Evolutionary conservation across 208 protist species (phyloP).

Genomic region (Trypanosoma cruzi): DNA sequence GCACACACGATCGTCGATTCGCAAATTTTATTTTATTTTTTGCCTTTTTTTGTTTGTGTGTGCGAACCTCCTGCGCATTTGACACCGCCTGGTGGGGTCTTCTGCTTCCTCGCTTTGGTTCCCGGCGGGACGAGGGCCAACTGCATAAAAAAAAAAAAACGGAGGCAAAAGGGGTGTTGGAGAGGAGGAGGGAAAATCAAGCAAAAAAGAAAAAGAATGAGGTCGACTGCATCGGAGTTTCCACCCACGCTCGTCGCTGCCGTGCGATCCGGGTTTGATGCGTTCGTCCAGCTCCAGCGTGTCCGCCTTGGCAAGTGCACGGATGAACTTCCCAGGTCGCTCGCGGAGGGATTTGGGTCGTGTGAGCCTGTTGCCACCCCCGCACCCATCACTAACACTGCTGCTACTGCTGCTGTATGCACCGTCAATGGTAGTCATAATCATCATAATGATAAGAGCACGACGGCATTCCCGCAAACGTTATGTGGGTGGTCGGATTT

Average conservation of each 20-base stretch:
- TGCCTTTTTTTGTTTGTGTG: neutral
- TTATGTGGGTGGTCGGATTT: slow-evolving; percentile 38
- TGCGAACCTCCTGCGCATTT: neutral
- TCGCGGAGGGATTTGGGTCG: neutral
- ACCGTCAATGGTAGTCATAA: neutral
- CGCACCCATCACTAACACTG: too few species aligned
- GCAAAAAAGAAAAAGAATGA: neutral
- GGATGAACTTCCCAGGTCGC: neutral
- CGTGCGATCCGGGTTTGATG: slow-evolving; percentile 35
- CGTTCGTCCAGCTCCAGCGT: slow-evolving; percentile 33
- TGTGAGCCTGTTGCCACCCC: neutral
- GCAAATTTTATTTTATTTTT: neutral
- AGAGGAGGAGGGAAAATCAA: neutral
- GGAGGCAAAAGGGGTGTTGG: too few species aligned
- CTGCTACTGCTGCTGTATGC: neutral
- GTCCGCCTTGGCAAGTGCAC: slow-evolving; percentile 23
- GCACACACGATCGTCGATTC: too few species aligned
- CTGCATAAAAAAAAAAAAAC: too few species aligned
- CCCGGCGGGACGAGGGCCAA: neutral
- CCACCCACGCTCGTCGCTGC: slow-evolving; percentile 25
- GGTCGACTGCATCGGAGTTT: slow-evolving; percentile 9
- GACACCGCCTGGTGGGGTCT: neutral
- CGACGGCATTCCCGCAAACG: slow-evolving; percentile 2
- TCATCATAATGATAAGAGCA: neutral
- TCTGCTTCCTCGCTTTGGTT: neutral